Conservation (phyloP, 2,329 filamentous ascomycete genomes). For the Aspergillus novoparasiticus region DNA sequence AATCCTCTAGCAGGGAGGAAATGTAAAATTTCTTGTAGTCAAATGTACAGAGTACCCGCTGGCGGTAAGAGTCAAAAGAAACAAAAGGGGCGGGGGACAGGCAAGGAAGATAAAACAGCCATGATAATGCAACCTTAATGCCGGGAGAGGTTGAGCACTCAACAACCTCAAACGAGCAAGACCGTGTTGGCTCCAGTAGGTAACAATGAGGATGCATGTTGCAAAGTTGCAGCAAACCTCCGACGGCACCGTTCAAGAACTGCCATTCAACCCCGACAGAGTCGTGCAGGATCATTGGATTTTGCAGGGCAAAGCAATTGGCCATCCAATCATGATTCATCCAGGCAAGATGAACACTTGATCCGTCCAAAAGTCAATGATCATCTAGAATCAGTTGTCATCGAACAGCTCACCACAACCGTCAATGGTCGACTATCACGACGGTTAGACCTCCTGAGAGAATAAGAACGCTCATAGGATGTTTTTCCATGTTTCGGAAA, state of each 20-base stretch:
- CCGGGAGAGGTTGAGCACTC: neutral
- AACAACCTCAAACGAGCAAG: neutral
- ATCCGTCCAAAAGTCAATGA: slow-evolving; percentile 25
- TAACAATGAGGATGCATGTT: slow-evolving; percentile 3
- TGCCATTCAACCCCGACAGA: slow-evolving; percentile 17
- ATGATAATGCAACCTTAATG: neutral
- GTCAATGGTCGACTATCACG: slow-evolving; percentile 12
- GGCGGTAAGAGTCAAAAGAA: neutral
- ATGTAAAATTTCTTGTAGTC: neutral
- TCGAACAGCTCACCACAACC: slow-evolving; percentile 23
- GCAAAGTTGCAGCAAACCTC: slow-evolving; percentile 7
- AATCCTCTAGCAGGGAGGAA: slow-evolving; percentile 7
- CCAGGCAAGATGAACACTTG: slow-evolving; percentile 19
- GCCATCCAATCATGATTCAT: slow-evolving; percentile 19
- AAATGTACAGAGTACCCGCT: neutral
- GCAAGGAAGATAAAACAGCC: neutral
- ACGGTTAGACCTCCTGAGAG: neutral
- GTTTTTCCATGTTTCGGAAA: neutral
- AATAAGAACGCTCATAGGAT: neutral
- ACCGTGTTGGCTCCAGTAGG: neutral
- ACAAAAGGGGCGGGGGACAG: neutral
- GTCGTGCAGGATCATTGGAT: slow-evolving; percentile 22
- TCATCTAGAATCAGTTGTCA: slow-evolving; percentile 19
- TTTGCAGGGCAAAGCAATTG: slow-evolving; percentile 10
- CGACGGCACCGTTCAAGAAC: neutral